Evolutionary conservation across 2,329 filamentous ascomycete genomes (phyloP), one percentile per base, ranked within the genome.

Genomic region (Penicillium sp.): DNA sequence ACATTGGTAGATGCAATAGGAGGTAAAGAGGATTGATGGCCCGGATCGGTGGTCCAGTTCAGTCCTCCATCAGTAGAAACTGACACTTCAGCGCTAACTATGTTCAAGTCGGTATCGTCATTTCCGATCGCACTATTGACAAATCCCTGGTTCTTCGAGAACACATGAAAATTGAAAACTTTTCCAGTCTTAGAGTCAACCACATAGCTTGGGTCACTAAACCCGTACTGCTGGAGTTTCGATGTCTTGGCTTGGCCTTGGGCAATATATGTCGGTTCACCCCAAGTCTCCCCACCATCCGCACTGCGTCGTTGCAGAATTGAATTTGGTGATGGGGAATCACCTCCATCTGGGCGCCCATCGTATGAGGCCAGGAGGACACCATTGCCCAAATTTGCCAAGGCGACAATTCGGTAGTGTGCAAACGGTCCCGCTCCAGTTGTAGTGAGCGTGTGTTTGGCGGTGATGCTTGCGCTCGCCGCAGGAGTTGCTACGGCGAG

Each of bases 81-180:
- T 0, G 46, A 49, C 9, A 49, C 46, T 19, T 37, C 21, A 8
- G 46, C 31, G 8, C 46, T 49, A 9, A 37, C 15, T 15, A 49
- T 25, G 8, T 37, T 21, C 5, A 25, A 7, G 10, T 49, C 7
- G 46, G 46, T 49, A 8, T 49, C 46, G 19, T 49, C 33, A 8
- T 17, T 37, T 25, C 46, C 46, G 10, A 49, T n/a, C 9, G 6
- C 21, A 12, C 31, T 19, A 6, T 12, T 12, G 8, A n/a, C 8
- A 21, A 37, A 49, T 37, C 46, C 46, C 29, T 49, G 46, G 15
- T 49, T 37, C 31, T 49, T 49, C 31, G 46, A 49, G 19, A 49
- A 49, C 8, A 49, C 46, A 37, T 49, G 46, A 33, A 49, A 49
- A 49, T 49, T 49, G 15, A 49, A 49, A 2, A 49, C 31, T 12